Base-by-base conservation (phyloP, 1,139 yeast genomes). In the Magnusiomyces fungicola region DNA sequence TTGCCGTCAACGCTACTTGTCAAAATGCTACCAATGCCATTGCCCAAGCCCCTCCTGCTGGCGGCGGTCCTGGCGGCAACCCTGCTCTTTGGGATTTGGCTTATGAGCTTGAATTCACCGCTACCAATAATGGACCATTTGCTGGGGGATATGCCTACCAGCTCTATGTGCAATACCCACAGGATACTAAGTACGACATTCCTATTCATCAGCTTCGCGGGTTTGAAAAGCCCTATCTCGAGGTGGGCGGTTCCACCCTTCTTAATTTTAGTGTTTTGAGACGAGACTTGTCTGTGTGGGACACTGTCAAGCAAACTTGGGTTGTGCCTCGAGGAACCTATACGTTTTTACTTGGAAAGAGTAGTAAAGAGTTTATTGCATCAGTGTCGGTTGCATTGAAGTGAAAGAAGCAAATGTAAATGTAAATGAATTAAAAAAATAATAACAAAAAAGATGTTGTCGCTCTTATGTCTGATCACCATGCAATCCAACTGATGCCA, bases 201-300 rank as follows among this genome's bases (percentile, higher is more conserved):
- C 81, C 83, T 16, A 74, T 75, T 3, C 71, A 72, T 53, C 73
- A 75, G 39, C 70, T 80, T 53, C 70, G 83, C 55, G 85, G 85
- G 1, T 78, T 79, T 58, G 82, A 78, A 46, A 81, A 80, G 63
- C 74, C 78, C 1, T 70, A 67, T 48, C 60, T 79, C 41, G 70
- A 68, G n/a, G 69, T 76, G 12, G 79, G 78, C 0, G 68, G 68
- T 43, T 55, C 70, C 0, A 65, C 66, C 3, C 61, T 61, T 21
- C 68, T 78, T 12, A 61, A 59, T 27, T 80, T 80, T 58, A 71
- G 72, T 46, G 66, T 81, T 24, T 63, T 71, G 52, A 74, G 78
- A 56, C 70, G 82, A 52, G 86, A 81, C 61, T 64, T 81, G 57
- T 72, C 81, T 53, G 67, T 74, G 29, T 81, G 85, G 85, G 83